Conservation (phyloP, 1,284 basidiomycete genomes). For the Boletus semigastroideus region DNA sequence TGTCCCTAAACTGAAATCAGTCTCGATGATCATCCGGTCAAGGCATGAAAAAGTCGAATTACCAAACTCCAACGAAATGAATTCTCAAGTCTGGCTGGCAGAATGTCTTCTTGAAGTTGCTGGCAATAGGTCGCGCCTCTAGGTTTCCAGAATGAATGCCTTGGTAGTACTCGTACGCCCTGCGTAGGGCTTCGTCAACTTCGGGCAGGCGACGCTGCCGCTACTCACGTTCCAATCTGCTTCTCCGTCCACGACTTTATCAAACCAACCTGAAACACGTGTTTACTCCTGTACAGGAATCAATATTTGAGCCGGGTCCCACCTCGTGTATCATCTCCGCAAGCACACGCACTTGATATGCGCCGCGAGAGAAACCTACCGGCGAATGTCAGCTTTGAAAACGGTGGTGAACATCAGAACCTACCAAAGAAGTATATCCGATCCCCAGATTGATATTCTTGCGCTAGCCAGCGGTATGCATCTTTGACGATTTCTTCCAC, state of each 20-base stretch:
- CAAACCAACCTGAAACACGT: slow-evolving; percentile 19
- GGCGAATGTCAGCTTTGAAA: not conserved
- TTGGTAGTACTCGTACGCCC: slow-evolving; percentile 41
- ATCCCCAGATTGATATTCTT: slow-evolving; percentile 37
- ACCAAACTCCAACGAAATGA: slow-evolving; percentile 46
- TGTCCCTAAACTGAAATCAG: slow-evolving; percentile 31
- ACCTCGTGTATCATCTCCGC: slow-evolving; percentile 44
- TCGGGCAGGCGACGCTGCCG: not conserved
- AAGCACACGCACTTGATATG: slow-evolving; percentile 44
- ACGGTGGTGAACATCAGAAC: not conserved
- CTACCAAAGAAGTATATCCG: slow-evolving; percentile 44
- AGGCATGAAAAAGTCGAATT: not conserved
- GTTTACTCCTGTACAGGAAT: not conserved
- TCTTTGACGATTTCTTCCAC: slow-evolving; percentile 30
- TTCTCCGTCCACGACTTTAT: slow-evolving; percentile 22
- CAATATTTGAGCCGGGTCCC: not conserved
- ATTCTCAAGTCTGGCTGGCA: slow-evolving; percentile 31
- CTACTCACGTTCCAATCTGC: slow-evolving; percentile 25
- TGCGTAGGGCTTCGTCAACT: slow-evolving; percentile 10
- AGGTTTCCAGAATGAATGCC: slow-evolving; percentile 14
- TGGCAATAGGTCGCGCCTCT: slow-evolving; percentile 15
- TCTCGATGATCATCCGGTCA: not conserved
- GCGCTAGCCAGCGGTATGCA: slow-evolving; percentile 43
- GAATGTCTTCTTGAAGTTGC: slow-evolving; percentile 38
- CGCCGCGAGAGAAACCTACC: slow-evolving; percentile 46